Percentiles rank a stretch among this genome's conserved stretches.
Evolutionary conservation across 495 filamentous ascomycete species (phyloP).

Genomic region (Penicillium roqueforti): DNA sequence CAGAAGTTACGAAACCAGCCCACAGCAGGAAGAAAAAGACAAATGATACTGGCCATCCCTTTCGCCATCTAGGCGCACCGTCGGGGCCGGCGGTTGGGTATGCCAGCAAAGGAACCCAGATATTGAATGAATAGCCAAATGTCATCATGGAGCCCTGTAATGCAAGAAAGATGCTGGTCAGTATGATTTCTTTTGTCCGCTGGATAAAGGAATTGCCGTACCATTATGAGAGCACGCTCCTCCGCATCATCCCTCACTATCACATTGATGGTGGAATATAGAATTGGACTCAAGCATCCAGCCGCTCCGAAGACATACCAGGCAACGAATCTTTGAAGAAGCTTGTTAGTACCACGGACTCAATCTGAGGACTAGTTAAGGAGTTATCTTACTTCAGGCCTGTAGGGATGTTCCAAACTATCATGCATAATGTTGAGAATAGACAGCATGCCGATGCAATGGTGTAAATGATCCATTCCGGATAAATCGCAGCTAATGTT

Average conservation of each 20-base stretch:
- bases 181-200: background rate
- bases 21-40: slow-evolving; percentile 39
- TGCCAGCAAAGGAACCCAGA: slow-evolving; percentile 43
- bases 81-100: slow-evolving; percentile 41
- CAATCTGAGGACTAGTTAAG: background rate
- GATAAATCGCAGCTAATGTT: slow-evolving; percentile 43
- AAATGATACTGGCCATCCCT: slow-evolving; percentile 43
- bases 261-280: slow-evolving; percentile 46
- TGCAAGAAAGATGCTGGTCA: background rate
- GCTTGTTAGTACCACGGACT: background rate
- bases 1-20: slow-evolving; percentile 37
- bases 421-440: slow-evolving; percentile 43
- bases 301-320: slow-evolving; percentile 43
- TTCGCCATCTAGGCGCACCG: slow-evolving; percentile 43
- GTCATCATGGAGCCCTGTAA: slow-evolving; percentile 47
- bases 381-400: slow-evolving; percentile 33
- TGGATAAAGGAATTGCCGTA: slow-evolving; percentile 9
- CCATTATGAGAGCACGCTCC: slow-evolving; percentile 45
- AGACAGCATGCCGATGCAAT: slow-evolving; percentile 28
- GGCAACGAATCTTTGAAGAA: slow-evolving; percentile 35
- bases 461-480: slow-evolving; percentile 41
- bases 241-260: slow-evolving; percentile 45
- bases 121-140: slow-evolving; percentile 46
- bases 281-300: slow-evolving; percentile 41
- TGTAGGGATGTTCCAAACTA: slow-evolving; percentile 42